These are phyloP conservation scores for Globisporangium carolinianum DNA, from an alignment of 352 stramenopile genomes.

Conservation along the genomic window DNA sequence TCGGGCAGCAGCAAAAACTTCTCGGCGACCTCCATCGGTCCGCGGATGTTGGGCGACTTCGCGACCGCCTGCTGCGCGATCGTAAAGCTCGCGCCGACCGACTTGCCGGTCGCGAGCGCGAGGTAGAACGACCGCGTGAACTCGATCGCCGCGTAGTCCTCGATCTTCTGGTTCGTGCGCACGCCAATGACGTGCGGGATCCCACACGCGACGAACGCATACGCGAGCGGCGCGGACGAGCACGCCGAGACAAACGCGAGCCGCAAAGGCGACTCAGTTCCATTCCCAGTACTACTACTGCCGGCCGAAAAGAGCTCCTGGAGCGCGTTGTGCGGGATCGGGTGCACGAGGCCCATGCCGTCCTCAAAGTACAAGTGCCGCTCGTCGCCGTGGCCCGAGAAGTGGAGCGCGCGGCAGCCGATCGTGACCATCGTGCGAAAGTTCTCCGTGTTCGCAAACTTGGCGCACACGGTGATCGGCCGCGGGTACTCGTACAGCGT, in stretches of 20 bases:
- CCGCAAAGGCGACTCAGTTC: constrained; percentile 50
- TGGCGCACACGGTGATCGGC: constrained; percentile 90
- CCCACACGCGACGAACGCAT: constrained; percentile 84
- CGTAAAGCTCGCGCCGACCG: constrained; percentile 55
- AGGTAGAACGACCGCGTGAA: constrained; percentile 84
- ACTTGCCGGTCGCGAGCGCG: constrained; percentile 68
- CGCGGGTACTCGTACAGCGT: constrained; percentile 54
- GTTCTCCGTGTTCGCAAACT: constrained; percentile 91
- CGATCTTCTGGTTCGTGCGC: constrained; percentile 76
- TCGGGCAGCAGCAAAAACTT: constrained; percentile 79
- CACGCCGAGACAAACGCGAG: constrained; percentile 81
- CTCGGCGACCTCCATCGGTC: constrained; percentile 52
- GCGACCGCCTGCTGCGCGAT: constrained; percentile 72
- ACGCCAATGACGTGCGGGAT: constrained; percentile 91
- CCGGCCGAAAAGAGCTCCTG: constrained; percentile 65
- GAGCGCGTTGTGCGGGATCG: constrained; percentile 61
- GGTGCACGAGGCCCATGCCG: constrained; percentile 72
- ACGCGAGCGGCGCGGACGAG: constrained; percentile 63
- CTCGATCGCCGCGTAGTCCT: constrained; percentile 81
- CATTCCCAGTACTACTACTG: constrained; percentile 13
- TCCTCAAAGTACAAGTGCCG: constrained; percentile 94
- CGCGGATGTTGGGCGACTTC: constrained; percentile 72
- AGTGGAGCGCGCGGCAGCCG: constrained; percentile 90
- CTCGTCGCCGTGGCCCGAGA: constrained; percentile 92
- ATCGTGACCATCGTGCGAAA: constrained; percentile 91